Evolutionary conservation across 1,284 basidiomycete species (phyloP), one percentile per base, ranked within the genome.

Genomic region (Vanrija pseudolonga): DNA sequence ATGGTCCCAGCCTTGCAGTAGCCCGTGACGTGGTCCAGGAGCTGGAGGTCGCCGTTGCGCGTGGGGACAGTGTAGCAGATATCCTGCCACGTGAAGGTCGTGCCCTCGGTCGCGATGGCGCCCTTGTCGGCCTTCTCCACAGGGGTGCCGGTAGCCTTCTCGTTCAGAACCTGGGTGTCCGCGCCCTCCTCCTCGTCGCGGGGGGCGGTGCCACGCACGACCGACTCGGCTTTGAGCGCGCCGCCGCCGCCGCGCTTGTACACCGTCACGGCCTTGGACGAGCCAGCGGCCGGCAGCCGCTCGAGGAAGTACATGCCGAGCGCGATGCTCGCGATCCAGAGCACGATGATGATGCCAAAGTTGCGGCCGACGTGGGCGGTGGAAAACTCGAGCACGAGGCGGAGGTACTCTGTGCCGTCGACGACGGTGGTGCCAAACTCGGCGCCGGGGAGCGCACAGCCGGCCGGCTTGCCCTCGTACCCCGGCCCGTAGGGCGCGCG

Each of bases 1-100:
- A 81, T 69, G 1, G 72, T 76, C 5, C 80, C 79, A 1, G 80
- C 79, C 65, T 78, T 77, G 67, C 79, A 78, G 63, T 77, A 81
- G 0, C 81, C 81, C 38, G 69, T 77, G 17, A 82, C 76, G 32
- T 77, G 68, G 62, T 80, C 70, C 45, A 82, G 76, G 9, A 82
- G 64, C 37, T 72, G 66, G 36, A 68, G 65, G 11, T 76, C 65
- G 24, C 76, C 72, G 42, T 47, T 49, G 20, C 71, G 65, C 24
- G 76, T 74, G 28, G 72, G 69, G 1, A 80, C 78, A 32, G 66
- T 72, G 65, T 81, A 81, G 11, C 59, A 66, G 19, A 81, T 65
- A 52, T 79, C 65, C 59, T 74, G 70, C 76, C 78, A 81, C 15
- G 73, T 80, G 64, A 77, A 80, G 3, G 55, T 60, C 24, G 54